Evolutionary conservation across 257 asterid genomes (phyloP).

Genomic region (Gentiana macrophylla): DNA sequence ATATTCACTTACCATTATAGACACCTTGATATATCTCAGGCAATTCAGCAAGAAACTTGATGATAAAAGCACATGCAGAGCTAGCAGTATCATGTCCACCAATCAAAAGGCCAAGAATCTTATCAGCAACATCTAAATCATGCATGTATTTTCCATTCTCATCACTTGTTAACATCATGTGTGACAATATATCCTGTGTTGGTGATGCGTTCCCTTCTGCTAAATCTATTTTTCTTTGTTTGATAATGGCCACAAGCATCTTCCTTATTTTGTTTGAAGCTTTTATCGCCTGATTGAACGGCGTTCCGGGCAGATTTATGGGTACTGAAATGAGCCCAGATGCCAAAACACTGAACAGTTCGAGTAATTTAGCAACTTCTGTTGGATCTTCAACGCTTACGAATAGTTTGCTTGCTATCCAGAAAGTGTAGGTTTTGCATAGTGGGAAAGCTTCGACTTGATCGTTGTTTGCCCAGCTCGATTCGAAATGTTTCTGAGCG

Average conservation of each 20-base stretch:
- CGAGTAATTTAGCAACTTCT: slow-evolving; percentile 34
- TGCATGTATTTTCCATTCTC: slow-evolving; percentile 50
- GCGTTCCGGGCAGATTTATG: slow-evolving; percentile 45
- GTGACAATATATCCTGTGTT: slow-evolving; percentile 54
- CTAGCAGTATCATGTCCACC: slow-evolving; percentile 63
- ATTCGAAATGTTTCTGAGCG: slow-evolving; percentile 27
- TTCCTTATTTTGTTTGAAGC: slow-evolving; percentile 34
- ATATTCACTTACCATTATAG: slow-evolving; percentile 40
- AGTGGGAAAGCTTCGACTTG: slow-evolving; percentile 33
- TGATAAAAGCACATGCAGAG: slow-evolving; percentile 47
- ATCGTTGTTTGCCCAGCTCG: slow-evolving; percentile 36
- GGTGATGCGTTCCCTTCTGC: slow-evolving; percentile 31
- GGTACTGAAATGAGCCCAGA: slow-evolving; percentile 45
- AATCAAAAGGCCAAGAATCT: slow-evolving; percentile 47
- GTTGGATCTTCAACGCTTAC: slow-evolving; percentile 41
- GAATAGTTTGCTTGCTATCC: slow-evolving; percentile 41
- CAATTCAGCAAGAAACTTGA: slow-evolving; percentile 49
- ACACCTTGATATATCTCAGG: slow-evolving; percentile 43
- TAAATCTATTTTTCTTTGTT: slow-evolving; percentile 36
- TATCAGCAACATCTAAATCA: no score
- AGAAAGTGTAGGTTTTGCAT: slow-evolving; percentile 40
- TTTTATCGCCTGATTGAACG: slow-evolving; percentile 38
- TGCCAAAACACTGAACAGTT: slow-evolving; percentile 37
- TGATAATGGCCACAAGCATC: slow-evolving; percentile 32
- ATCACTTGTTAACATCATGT: slow-evolving; percentile 41